Percentiles rank a stretch among this genome's conserved stretches.
phyloP scores from a whole-genome alignment of 805 yeast genomes.

The Saccharomycopsis microspora region DNA sequence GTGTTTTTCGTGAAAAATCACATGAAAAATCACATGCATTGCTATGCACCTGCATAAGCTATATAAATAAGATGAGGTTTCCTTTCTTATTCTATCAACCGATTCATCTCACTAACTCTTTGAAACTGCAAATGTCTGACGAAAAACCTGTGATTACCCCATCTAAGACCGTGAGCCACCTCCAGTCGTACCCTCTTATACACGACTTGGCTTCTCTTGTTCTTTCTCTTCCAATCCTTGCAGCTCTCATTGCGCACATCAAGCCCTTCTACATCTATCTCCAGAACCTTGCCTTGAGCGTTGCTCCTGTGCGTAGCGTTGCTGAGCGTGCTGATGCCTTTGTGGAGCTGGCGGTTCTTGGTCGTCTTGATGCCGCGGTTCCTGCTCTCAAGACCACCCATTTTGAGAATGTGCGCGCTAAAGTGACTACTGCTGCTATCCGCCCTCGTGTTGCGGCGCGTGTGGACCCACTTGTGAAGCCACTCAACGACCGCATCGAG shows the following conservation, averaged over 20 bases:
- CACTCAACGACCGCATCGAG: constrained; percentile 24
- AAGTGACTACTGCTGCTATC: constrained; percentile 6
- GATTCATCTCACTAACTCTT: too few species aligned
- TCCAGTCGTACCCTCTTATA: constrained; percentile 23
- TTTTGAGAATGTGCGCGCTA: constrained; percentile 14
- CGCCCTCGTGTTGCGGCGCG: constrained; percentile 15
- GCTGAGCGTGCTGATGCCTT: constrained; percentile 20
- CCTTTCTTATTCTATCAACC: too few species aligned
- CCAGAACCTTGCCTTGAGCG: constrained; percentile 16
- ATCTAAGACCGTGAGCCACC: constrained; percentile 18
- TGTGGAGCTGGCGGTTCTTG: constrained; percentile 18
- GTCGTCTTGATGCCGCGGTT: constrained; percentile 21
- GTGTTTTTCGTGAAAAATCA: too few species aligned
- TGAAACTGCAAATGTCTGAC: neutral
- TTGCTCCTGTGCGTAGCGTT: constrained; percentile 17
- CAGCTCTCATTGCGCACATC: constrained; percentile 17
- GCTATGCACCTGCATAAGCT: too few species aligned
- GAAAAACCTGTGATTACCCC: neutral
- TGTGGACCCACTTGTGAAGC: constrained; percentile 22
- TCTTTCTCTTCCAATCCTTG: constrained; percentile 16
- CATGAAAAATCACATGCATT: too few species aligned
- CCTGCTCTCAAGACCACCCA: constrained; percentile 22
- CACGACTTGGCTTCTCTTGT: constrained; percentile 19
- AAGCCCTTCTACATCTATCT: constrained; percentile 11
- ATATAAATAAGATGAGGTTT: too few species aligned